phyloP scores from a whole-genome alignment of 352 stramenopile species.

The Globisporangium paddicum region DNA sequence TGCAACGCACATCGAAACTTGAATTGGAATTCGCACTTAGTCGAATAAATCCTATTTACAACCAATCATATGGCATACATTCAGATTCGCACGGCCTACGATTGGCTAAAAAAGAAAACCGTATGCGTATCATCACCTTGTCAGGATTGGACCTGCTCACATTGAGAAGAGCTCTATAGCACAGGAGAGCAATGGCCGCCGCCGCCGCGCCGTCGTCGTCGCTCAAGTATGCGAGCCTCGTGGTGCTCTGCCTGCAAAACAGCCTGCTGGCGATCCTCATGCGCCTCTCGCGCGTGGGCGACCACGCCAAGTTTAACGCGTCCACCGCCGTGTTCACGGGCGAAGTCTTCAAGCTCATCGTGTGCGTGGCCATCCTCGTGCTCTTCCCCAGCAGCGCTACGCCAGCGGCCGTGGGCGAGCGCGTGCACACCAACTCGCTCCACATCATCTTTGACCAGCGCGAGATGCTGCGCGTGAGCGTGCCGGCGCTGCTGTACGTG shows the following conservation, averaged over 20 bases:
- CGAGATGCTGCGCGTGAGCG: constrained; percentile 70
- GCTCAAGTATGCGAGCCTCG: constrained; percentile 78
- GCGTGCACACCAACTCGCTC: constrained; percentile 16
- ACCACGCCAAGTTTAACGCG: constrained; percentile 66
- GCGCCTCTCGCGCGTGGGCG: constrained; percentile 71
- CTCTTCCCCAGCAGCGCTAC: background rate
- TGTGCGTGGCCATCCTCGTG: constrained; percentile 40
- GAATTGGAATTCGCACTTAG: background rate
- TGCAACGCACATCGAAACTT: background rate
- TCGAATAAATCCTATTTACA: background rate
- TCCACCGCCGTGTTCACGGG: constrained; percentile 71
- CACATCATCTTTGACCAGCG: constrained; percentile 48
- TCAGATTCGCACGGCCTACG: background rate
- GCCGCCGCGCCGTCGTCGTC: constrained; percentile 19
- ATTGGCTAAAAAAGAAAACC: background rate
- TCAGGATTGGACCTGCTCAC: background rate
- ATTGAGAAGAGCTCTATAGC: background rate
- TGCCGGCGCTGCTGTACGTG: constrained; percentile 76
- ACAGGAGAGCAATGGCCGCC: background rate
- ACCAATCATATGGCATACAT: background rate
- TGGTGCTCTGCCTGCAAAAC: constrained; percentile 80
- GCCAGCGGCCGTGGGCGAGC: background rate
- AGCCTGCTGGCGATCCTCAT: constrained; percentile 74
- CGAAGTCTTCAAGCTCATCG: constrained; percentile 67
- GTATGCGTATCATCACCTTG: background rate